Base-by-base conservation (phyloP, 495 filamentous ascomycete genomes). In the Penicillium silybi region DNA sequence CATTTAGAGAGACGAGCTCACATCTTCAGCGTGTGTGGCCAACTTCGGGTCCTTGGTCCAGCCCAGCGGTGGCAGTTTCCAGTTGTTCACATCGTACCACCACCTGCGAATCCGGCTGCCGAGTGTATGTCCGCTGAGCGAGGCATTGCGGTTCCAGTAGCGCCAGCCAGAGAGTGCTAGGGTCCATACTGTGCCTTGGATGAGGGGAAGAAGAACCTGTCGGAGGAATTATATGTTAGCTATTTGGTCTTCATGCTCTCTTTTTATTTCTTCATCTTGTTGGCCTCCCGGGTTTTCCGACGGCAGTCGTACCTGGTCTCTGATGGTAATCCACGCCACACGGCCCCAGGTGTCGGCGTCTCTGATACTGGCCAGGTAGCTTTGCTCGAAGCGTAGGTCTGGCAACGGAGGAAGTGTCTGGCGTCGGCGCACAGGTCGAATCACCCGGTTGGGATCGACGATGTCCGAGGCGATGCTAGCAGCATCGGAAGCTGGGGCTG, bases 361-460 rank as follows among this genome's bases (percentile, higher is more conserved):
- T 56, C 82, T 80, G 48, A 98, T 83, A 65, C 89, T 92, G 42
- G 85, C 85, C 37, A 98, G 76, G 64, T 97, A 97, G 72, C 90
- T 95, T 79, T 98, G 93, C 75, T 98, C 93, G 68, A 97, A 97
- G 44, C 93, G 79, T 57, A 98, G 71, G 69, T 98, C 93, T 1
- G 93, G 93, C 60, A 98, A 71, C 1, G 95, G 92, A 45, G 89
- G 89, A 50, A 96, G 81, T 32, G 70, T 79, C 48, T 67, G 68
- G 48, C 62, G 72, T n/a, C 83, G 75, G 11, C 78, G 71, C 23
- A 70, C 46, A 2, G 83, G 78, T 44, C 70, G 73, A 46, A 88
- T 61, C 38, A 82, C 76, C 47, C 73, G 79, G 48, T 74, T 76
- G n/a, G 80, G 63, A 40, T 76, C 68, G 15, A 78, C 66, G 29